Evolutionary conservation across 2,329 filamentous ascomycete genomes (phyloP), one percentile per base, ranked within the genome.

Genomic region (Ophiobolus disseminans): DNA sequence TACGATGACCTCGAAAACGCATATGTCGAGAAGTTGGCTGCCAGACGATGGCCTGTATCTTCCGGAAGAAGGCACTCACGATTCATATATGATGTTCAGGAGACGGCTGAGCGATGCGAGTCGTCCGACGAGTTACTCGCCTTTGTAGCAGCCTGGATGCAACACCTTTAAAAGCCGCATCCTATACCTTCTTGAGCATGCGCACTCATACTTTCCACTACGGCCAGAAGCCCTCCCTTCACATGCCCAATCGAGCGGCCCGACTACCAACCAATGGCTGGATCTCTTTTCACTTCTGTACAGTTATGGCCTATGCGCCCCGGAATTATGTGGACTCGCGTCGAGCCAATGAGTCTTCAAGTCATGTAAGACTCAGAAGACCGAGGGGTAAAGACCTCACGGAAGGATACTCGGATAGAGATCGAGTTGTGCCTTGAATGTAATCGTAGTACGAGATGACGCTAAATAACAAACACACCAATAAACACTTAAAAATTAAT

Each of bases 21-120:
- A 49, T 26, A 46, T 53, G 16, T 62, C 62, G 3, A 40, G 55
- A 25, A 63, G 60, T 28, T 63, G 62, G 62, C 32, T 65, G 17
- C 62, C 62, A n/a, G 57, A 60, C 1, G 60, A 62, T 17, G 62
- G 58, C 5, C 19, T 65, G 21, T 65, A 62, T 34, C 46, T 65
- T 8, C 48, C 62, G 11, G 53, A 62, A 13, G 62, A 63, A 13
- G 60, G 58, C 1, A 57, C 53, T 9, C 45, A 51, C 4, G 54
- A 60, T 37, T 52, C 49, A 11, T 63, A 55, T 39, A 54, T 51
- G 28, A 53, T 53, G 13, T 62, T 58, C 21, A 42, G 44, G 25
- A 45, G 55, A 26, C 36, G 16, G 35, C 45, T 47, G 16, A 50
- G 45, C 23, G 35, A 60, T 30, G 47, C 39, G 8, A 58, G 42